Evolutionary conservation across 208 protist species (phyloP), one percentile per base, ranked within the genome.

Genomic region (Zelonia costaricensis): DNA sequence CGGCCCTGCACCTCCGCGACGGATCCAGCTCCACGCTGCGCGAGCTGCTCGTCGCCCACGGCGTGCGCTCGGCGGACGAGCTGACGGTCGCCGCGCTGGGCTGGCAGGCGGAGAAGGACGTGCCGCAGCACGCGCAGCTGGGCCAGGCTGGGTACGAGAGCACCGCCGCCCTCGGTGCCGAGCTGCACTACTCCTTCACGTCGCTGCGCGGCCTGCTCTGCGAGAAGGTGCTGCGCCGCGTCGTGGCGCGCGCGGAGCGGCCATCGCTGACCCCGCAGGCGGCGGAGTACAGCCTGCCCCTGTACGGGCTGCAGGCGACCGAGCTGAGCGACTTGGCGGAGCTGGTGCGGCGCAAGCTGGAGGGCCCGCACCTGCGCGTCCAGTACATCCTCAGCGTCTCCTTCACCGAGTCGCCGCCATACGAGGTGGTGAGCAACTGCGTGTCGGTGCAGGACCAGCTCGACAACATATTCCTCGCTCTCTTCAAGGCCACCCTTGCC

Each of bases 401-500:
- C 48, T 82, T 98, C 44, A 94, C 88, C 54, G 61, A 85, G 47
- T 54, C 73, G 15, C 86, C 85, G 18, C 23, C 59, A 16, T 74
- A 56, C 28, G 75, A 82, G 51, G 57, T 69, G 25, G 54, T 72
- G 23, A 62, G 53, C 30, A 63, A 76, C 43, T 86, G 80, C 57
- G 60, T 76, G 20, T 98, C 71, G 28, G 97, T 99, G 44, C 78
- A 98, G 47, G 87, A 99, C 33, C 86, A 99, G 55, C 65, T 99
- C 9, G 84, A 98, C 56, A 96, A 97, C 79, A 67, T 99, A 9
- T 99, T 99, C 81, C 61, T 91, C 33, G 98, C 98, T 6, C 82
- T 99, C 13, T 98, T 99, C 52, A 97, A 98, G 54, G 98, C 95
- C 1, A 98, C 98, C 7, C 51, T 95, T 13, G 55, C 74, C n/a